Base-by-base conservation (phyloP, 108 stramenopile genomes). In the Nannochloropsis salina region DNA sequence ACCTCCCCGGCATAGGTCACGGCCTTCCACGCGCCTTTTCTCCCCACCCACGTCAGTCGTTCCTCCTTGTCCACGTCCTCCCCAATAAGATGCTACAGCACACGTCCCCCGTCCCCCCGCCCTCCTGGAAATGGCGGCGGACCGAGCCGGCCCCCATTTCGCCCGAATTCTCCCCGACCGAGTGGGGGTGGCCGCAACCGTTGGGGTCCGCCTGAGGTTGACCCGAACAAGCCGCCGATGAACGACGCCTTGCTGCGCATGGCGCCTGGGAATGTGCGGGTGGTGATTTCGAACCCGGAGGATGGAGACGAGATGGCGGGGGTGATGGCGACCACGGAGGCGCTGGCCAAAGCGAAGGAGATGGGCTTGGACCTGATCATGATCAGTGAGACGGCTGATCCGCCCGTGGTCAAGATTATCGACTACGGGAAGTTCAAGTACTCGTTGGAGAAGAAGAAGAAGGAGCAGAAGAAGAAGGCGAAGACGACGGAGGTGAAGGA, bases 401-500 rank as follows among this genome's bases (percentile, higher is more conserved):
- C 96, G 9, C 96, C 96, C 3, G 96, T 98, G 31, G 95, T 95
- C 85, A 96, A 96, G 87, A 95, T 98, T 87, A 95, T 94, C 43
- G 96, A 98, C 83, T 96, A 96, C 87, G 94, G 94, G 43, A 98
- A 98, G 86, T 80, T 90, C 85, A 93, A 96, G 45, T 98, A 98
- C 93, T 89, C 85, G 88, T 89, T 88, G 86, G 95, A 97, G 87
- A 97, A 96, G 93, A 94, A 94, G 87, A 93, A 94, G 20, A 98
- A 98, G 92, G 97, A 97, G 83, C 87, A 94, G 86, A 93, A 93
- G 86, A 97, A 97, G 92, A 97, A 97, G 92, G 91, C 93, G 83
- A 97, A 97, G 93, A 92, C 94, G 9, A 94, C 93, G 21, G 96
- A 97, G 91, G 84, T 96, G 42, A 97, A 97, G 92, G 97, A 98